Base-by-base conservation (phyloP, 164 flowering plant genomes). In the Aristolochia fimbriata region DNA sequence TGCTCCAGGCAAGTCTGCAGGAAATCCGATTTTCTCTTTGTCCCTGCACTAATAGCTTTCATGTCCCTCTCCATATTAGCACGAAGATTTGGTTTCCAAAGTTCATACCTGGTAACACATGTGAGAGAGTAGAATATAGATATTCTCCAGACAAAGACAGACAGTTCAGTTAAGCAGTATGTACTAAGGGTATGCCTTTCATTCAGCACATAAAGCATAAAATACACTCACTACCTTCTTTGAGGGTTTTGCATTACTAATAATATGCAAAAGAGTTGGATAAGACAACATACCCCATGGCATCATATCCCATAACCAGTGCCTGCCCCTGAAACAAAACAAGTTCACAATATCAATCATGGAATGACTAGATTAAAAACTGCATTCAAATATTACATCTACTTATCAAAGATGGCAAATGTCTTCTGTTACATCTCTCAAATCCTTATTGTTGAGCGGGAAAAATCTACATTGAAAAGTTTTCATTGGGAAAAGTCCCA, bases 51-150 rank as follows among this genome's bases (percentile, higher is more conserved):
- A 41, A 94, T 96, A 57, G 83, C 89, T 78, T 80, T 90, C 96
- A 91, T 94, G 81, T 88, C 96, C 74, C 72, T 25, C 68, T 94
- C 99, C 99, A 94, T 94, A 74, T 70, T 68, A 48, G 97, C 76
- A 71, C 99, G 83, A 20, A 91, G 93, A 72, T 85, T 66, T 58
- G 99, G 99, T 74, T 94, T 94, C 99, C 99, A 94, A 7, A 94
- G 80, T 63, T 88, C 84, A 74, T 89, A 81, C 70, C 98, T 91
- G 70, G 58, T 53, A 68, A 21, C 2, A 27, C 27, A 3, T 20
- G 30, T 27, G 21, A 51, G 24, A 45, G n/a, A 52, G 23, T 25
- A 50, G 15, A 23, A 49, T 14, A 49, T 14, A 37, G 30, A 37
- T 37, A 3, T 37, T 37, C 43, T 37, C 43, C 43, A 37, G 10